Conservation (phyloP, 495 filamentous ascomycete species). For the Penicillium samsonianum region DNA sequence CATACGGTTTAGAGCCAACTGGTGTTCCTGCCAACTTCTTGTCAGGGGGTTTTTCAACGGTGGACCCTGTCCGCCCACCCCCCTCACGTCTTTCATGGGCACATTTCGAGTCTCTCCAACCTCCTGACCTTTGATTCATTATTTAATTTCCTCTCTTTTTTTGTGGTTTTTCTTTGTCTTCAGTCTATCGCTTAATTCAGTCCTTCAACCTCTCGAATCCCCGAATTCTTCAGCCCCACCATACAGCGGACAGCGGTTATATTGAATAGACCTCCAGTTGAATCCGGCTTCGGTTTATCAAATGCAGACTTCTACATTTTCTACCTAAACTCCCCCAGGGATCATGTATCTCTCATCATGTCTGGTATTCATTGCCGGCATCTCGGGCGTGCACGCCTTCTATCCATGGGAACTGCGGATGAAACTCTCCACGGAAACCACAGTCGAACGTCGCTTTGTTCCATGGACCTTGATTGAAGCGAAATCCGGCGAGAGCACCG, state of each 20-base stretch:
- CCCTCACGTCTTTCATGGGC: conserved; percentile 17
- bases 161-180: conserved; percentile 2
- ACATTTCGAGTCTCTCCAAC: conserved; percentile 19
- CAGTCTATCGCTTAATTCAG: conserved; percentile 13
- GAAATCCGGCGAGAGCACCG: conserved; percentile 18
- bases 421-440: conserved; percentile 8
- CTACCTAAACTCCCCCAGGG: conserved; percentile 27
- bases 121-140: conserved; percentile 19
- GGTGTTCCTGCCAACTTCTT: conserved; percentile 7
- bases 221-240: not conserved
- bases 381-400: conserved; percentile 36
- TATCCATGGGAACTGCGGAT: conserved; percentile 35
- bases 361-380: conserved; percentile 28
- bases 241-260: not conserved
- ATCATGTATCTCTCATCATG: conserved; percentile 43
- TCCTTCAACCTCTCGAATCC: not conserved
- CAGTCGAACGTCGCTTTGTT: conserved; percentile 36
- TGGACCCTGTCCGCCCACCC: conserved; percentile 15
- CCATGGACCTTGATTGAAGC: conserved; percentile 29
- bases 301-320: conserved; percentile 21
- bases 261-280: not conserved
- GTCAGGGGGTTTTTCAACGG: conserved; percentile 20
- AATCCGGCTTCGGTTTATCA: conserved; percentile 6
- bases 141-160: conserved; percentile 7
- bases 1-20: not conserved